These are phyloP conservation scores for Tilletia indica DNA, from an alignment of 1,284 basidiomycete genomes.

Conservation along the genomic window DNA sequence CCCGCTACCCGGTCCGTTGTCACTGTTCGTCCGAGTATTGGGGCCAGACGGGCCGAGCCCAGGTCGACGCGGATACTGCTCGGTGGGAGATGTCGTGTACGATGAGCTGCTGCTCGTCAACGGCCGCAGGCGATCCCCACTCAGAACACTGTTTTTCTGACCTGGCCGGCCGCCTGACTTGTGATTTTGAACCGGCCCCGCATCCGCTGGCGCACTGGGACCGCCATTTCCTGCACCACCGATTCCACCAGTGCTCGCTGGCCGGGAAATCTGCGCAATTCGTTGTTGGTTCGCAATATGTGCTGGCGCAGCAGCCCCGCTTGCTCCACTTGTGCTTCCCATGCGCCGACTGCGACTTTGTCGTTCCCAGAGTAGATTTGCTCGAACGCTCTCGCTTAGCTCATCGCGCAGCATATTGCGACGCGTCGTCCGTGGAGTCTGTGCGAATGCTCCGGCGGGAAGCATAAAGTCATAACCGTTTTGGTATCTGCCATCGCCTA, in stretches of 20 bases:
- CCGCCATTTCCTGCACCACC: background rate
- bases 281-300: conserved; percentile 3
- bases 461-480: conserved; percentile 42
- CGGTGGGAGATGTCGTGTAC: conserved; percentile 4
- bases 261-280: conserved; percentile 20
- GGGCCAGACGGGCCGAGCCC: background rate
- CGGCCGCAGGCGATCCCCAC: conserved; percentile 39
- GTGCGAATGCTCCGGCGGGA: conserved; percentile 69
- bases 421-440: conserved; percentile 79
- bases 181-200: conserved; percentile 12
- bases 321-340: conserved; percentile 32
- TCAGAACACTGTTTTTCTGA: conserved; percentile 37
- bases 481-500: conserved; percentile 18
- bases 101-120: conserved; percentile 34
- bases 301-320: background rate
- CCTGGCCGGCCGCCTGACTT: background rate
- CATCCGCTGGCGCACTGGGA: background rate
- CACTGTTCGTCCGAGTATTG: conserved; percentile 8
- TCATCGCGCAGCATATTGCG: conserved; percentile 79
- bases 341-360: conserved; percentile 51
- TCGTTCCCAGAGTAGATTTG: conserved; percentile 81
- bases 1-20: conserved; percentile 13
- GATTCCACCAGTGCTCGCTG: conserved; percentile 1
- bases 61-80: background rate
- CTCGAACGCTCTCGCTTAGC: conserved; percentile 76